Evolutionary conservation across 2,329 filamentous ascomycete species (phyloP).

Genomic region (Sporothrix pseudoabietina): DNA sequence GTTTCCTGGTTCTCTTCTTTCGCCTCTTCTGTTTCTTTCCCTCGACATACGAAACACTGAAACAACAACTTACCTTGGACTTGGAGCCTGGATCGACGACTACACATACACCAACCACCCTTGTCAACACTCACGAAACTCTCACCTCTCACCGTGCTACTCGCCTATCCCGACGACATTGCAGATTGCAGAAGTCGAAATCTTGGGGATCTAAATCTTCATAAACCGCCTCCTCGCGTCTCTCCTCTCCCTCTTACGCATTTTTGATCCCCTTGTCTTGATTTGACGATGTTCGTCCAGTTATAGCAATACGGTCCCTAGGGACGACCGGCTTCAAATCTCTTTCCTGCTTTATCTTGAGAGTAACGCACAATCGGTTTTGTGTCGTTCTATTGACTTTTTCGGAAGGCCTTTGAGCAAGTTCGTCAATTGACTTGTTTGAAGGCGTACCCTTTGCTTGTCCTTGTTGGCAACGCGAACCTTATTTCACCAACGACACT

Average conservation of each 20-base stretch:
- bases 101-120: neutral
- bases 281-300: slow-evolving; percentile 37
- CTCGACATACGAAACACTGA: neutral
- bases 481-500: neutral
- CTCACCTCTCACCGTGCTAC: neutral
- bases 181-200: neutral
- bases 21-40: neutral
- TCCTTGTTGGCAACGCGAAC: neutral
- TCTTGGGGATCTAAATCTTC: neutral
- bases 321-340: slow-evolving; percentile 44
- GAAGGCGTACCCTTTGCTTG: slow-evolving; percentile 11
- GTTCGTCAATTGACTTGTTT: slow-evolving; percentile 23
- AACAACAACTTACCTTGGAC: neutral
- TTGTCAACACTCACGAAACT: neutral
- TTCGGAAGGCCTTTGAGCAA: slow-evolving; percentile 24
- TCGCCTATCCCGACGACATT: neutral
- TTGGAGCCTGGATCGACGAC: slow-evolving; percentile 9
- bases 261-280: neutral
- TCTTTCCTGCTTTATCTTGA: slow-evolving; percentile 23
- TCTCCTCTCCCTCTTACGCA: neutral
- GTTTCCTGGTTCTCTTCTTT: slow-evolving; percentile 9
- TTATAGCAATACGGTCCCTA: slow-evolving; percentile 49
- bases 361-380: slow-evolving; percentile 14
- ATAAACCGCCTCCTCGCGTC: neutral
- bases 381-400: slow-evolving; percentile 21